phyloP scores from a whole-genome alignment of 2,329 filamentous ascomycete species.

The Aspergillus sp. region DNA sequence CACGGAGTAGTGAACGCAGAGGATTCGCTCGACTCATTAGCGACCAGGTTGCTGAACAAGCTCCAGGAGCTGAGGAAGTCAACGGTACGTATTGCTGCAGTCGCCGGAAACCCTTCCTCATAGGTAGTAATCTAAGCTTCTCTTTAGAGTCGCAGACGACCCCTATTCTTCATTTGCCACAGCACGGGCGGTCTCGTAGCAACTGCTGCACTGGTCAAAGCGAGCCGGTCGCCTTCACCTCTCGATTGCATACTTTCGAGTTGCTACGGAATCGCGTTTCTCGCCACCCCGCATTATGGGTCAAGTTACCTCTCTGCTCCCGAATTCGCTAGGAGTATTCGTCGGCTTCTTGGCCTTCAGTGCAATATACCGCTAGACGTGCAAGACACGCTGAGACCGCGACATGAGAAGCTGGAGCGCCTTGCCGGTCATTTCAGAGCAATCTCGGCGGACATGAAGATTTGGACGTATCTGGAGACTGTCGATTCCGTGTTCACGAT shows the following conservation, averaged over 20 bases:
- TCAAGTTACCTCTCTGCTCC: conserved; percentile 66
- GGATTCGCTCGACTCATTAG: conserved; percentile 34
- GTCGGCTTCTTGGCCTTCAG: conserved; percentile 57
- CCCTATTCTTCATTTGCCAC: conserved; percentile 65
- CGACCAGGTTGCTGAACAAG: conserved; percentile 29
- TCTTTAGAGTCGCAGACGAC: conserved; percentile 43
- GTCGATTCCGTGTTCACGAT: conserved; percentile 62
- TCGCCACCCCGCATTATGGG: conserved; percentile 64
- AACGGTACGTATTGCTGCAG: conserved; percentile 19
- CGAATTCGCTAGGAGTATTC: conserved; percentile 60
- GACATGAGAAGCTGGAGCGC: conserved; percentile 54
- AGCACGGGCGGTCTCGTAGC: conserved; percentile 65
- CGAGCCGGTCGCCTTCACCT: conserved; percentile 32
- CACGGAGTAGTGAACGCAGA: conserved; percentile 32
- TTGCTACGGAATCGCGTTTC: conserved; percentile 67
- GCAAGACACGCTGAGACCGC: conserved; percentile 56
- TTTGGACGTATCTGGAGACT: conserved; percentile 69
- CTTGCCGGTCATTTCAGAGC: conserved; percentile 61
- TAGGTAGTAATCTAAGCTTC: not conserved
- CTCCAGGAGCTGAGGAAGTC: conserved; percentile 29
- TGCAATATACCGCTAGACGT: conserved; percentile 57
- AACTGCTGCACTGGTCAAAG: conserved; percentile 58
- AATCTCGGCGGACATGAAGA: conserved; percentile 61
- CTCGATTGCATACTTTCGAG: conserved; percentile 53
- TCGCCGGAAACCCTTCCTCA: not conserved